Evolutionary conservation across 139 green algal species (phyloP).

Genomic region (Pycnococcus provasolii): DNA sequence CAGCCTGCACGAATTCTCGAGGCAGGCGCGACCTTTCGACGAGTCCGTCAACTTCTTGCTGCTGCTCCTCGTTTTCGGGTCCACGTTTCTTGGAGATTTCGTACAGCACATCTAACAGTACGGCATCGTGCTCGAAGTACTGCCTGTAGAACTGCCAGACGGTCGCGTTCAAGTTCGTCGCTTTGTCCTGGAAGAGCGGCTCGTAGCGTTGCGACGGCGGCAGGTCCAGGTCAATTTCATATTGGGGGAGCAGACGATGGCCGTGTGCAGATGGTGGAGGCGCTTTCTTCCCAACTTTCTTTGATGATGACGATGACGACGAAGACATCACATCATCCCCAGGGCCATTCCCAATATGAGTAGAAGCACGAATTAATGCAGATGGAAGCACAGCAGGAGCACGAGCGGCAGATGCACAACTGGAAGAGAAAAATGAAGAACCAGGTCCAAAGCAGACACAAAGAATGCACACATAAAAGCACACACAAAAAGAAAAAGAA

Average conservation of each 20-base stretch:
- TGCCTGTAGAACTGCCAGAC: not conserved
- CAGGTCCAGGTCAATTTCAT: not conserved
- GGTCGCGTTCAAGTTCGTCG: not conserved
- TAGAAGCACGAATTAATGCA: no score
- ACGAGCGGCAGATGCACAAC: no score
- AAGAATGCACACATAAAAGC: not conserved
- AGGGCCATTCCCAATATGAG: no score
- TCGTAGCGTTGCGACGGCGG: not conserved
- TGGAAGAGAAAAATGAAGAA: not conserved
- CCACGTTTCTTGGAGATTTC: not conserved
- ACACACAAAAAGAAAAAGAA: slow-evolving; percentile 2
- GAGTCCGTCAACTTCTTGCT: not conserved
- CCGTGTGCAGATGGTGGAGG: no score
- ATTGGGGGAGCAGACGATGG: no score
- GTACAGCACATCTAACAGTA: not conserved
- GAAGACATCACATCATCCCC: no score
- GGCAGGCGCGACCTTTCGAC: not conserved
- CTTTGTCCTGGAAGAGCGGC: not conserved
- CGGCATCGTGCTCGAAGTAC: not conserved
- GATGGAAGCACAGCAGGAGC: no score
- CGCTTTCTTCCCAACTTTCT: no score
- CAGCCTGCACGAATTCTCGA: not conserved
- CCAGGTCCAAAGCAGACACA: no score
- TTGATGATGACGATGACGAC: no score
- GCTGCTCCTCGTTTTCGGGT: not conserved